Percentiles rank a stretch among this genome's conserved stretches.
Evolutionary conservation across 2,329 filamentous ascomycete genomes (phyloP).

Genomic region (Cytospora chrysosperma): DNA sequence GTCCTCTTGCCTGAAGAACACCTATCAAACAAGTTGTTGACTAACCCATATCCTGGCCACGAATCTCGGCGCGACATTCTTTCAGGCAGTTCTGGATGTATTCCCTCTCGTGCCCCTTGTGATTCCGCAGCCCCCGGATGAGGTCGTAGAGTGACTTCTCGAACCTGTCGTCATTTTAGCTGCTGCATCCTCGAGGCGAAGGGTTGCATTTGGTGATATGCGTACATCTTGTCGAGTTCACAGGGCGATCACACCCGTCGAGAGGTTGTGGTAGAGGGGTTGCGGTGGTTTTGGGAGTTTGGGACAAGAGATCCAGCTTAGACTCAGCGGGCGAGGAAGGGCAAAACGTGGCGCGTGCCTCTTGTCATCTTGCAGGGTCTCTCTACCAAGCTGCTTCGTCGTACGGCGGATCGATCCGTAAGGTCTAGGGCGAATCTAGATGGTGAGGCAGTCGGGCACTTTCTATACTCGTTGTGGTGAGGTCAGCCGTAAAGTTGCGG

Average conservation of each 20-base stretch:
- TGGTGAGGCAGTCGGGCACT: not conserved
- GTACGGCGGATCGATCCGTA: not conserved
- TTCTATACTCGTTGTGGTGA: not conserved
- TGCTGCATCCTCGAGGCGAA: not conserved
- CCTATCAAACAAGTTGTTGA: constrained; percentile 23
- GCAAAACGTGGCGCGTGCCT: constrained; percentile 13
- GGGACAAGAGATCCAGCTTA: constrained; percentile 7
- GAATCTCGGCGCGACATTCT: constrained; percentile 93
- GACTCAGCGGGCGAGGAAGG: constrained; percentile 4
- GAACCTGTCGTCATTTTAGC: constrained; percentile 66
- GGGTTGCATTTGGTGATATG: not conserved
- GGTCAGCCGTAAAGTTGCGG: not conserved
- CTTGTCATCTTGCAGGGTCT: constrained; percentile 18
- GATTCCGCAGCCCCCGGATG: constrained; percentile 90
- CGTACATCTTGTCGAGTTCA: constrained; percentile 29
- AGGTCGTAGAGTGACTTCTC: constrained; percentile 99
- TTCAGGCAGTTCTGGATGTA: constrained; percentile 92
- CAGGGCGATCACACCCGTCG: constrained; percentile 9
- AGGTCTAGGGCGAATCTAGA: not conserved
- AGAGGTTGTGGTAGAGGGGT: not conserved
- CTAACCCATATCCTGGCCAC: constrained; percentile 87
- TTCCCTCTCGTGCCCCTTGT: constrained; percentile 92
- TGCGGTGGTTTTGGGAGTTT: not conserved
- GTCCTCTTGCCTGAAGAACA: not conserved
- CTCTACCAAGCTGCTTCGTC: not conserved